Conservation (phyloP, 805 yeast genomes). For the Candida ipomoeae region DNA sequence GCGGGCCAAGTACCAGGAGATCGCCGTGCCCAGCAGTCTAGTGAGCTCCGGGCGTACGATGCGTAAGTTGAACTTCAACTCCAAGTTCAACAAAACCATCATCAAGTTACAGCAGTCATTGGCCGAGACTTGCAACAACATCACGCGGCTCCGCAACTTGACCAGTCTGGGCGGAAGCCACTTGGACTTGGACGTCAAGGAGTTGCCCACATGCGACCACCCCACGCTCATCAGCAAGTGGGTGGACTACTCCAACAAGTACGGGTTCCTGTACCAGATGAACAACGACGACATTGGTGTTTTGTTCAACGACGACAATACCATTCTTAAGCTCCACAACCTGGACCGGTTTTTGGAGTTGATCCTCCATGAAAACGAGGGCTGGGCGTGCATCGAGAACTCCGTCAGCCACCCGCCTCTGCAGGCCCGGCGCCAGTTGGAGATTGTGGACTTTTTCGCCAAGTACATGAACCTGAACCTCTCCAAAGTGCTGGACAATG, state of each 20-base stretch:
- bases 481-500: conserved; percentile 70
- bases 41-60: conserved; percentile 24
- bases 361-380: conserved; percentile 39
- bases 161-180: conserved; percentile 23
- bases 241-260: conserved; percentile 96
- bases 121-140: conserved; percentile 33
- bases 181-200: conserved; percentile 26
- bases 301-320: conserved; percentile 77
- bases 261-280: conserved; percentile 91
- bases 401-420: conserved; percentile 41
- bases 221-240: conserved; percentile 85
- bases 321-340: conserved; percentile 68
- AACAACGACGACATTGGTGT: conserved; percentile 90
- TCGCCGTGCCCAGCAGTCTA: conserved; percentile 36
- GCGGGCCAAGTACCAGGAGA: conserved; percentile 78
- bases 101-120: conserved; percentile 34
- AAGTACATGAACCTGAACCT: conserved; percentile 89
- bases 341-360: conserved; percentile 65
- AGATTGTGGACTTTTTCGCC: conserved; percentile 82
- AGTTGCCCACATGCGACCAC: conserved; percentile 44
- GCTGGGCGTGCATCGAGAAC: conserved; percentile 46
- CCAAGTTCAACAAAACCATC: conserved; percentile 36
- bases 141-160: conserved; percentile 41
- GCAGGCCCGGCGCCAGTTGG: conserved; percentile 64
- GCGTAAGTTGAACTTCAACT: conserved; percentile 37